These are phyloP conservation scores for Bryoerythrophyllum caledonicum DNA, from an alignment of 225 moss, liverwort and hornwort species.

Conservation along the genomic window DNA sequence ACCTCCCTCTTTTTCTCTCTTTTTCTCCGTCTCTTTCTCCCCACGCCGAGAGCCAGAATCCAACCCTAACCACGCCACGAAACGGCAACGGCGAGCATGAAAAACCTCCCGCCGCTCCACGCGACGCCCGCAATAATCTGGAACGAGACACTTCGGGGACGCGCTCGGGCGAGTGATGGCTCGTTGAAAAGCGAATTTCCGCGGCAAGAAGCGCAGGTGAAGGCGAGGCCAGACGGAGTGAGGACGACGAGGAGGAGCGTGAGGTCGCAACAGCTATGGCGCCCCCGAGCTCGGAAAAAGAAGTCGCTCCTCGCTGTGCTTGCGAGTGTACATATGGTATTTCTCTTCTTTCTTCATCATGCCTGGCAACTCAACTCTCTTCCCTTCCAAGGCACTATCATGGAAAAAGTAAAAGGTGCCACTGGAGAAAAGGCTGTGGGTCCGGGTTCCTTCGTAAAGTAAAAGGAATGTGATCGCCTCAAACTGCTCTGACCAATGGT, in stretches of 20 bases:
- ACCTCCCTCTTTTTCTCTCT: conserved; percentile 17
- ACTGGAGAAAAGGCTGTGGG: too few species aligned
- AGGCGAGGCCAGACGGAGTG: background rate
- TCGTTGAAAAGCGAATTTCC: conserved; percentile 10
- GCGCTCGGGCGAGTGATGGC: background rate
- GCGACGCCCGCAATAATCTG: background rate
- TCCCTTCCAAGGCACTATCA: background rate
- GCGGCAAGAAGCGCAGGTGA: background rate
- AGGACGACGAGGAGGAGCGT: background rate
- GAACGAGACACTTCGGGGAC: background rate
- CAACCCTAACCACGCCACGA: conserved; percentile 39
- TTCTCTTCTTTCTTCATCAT: background rate
- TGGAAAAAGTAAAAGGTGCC: too few species aligned
- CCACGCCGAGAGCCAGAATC: background rate
- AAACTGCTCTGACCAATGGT: too few species aligned
- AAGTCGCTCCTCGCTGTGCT: background rate
- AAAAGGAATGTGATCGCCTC: too few species aligned
- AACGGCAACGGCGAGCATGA: conserved; percentile 33
- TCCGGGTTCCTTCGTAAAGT: too few species aligned
- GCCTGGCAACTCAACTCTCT: background rate
- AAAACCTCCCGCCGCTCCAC: conserved; percentile 3
- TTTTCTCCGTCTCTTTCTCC: conserved; percentile 8
- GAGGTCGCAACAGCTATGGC: conserved; percentile 32
- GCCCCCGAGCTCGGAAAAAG: conserved; percentile 26
- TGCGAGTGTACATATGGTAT: background rate